Evolutionary conservation across 1,139 yeast genomes (phyloP).

Genomic region (Sugiyamaella grinbergsii): DNA sequence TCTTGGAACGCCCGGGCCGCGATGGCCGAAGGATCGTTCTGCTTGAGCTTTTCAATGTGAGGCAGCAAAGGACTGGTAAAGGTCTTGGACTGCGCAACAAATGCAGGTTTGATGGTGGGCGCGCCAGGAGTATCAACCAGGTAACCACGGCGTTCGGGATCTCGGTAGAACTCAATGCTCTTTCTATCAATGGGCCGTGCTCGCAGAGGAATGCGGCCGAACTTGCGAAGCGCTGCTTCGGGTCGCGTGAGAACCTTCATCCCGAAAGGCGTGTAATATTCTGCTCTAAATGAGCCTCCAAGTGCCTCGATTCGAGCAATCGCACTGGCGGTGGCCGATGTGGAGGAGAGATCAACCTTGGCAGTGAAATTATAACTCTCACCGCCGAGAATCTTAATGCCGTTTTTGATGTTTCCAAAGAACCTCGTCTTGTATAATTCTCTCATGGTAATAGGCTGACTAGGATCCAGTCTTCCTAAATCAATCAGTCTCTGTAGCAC

Average conservation of each 20-base stretch:
- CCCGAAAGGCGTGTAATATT: constrained; percentile 65
- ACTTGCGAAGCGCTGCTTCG: constrained; percentile 61
- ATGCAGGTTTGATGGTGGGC: constrained; percentile 38
- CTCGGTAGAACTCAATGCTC: constrained; percentile 77
- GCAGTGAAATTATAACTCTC: constrained; percentile 60
- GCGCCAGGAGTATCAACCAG: constrained; percentile 47
- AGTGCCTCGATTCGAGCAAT: constrained; percentile 68
- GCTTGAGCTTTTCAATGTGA: constrained; percentile 34
- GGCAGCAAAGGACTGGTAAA: constrained; percentile 36
- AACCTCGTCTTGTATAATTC: constrained; percentile 68
- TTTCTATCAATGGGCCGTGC: constrained; percentile 86
- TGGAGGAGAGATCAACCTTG: constrained; percentile 69
- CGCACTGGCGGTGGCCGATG: constrained; percentile 76
- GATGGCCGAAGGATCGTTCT: constrained; percentile 25
- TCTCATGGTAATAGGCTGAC: constrained; percentile 71
- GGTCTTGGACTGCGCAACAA: constrained; percentile 32
- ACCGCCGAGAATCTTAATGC: constrained; percentile 76
- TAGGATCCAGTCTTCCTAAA: constrained; percentile 49
- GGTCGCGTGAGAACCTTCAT: constrained; percentile 79
- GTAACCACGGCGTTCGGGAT: constrained; percentile 75
- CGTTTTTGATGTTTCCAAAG: constrained; percentile 67
- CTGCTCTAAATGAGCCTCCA: constrained; percentile 75
- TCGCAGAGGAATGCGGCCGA: constrained; percentile 78
- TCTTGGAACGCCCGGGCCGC: constrained; percentile 17
- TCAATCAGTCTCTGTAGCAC: constrained; percentile 55